These are phyloP conservation scores for Pichia gijzeniarum DNA, from an alignment of 805 yeast genomes.

Conservation along the genomic window DNA sequence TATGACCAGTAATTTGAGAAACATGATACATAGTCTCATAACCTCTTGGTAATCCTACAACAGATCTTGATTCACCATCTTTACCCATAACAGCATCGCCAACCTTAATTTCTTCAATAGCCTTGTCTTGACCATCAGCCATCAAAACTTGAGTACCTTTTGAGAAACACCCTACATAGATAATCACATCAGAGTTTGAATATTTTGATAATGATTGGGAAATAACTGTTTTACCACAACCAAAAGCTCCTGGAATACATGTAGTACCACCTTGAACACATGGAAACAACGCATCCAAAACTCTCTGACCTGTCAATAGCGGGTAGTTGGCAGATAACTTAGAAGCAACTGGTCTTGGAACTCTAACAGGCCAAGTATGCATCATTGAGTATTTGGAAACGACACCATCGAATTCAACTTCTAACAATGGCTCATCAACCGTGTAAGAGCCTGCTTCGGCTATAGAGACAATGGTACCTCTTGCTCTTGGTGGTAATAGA, in stretches of 20 bases:
- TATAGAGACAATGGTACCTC: slow-evolving; percentile 90
- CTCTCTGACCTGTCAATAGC: slow-evolving; percentile 97
- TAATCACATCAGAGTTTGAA: slow-evolving; percentile 94
- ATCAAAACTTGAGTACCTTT: slow-evolving; percentile 30
- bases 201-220: slow-evolving; percentile 75
- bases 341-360: slow-evolving; percentile 97
- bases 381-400: slow-evolving; percentile 80
- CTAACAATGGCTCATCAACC: slow-evolving; percentile 83
- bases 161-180: slow-evolving; percentile 75
- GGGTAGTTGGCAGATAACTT: slow-evolving; percentile 92
- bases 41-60: slow-evolving; percentile 38
- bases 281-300: slow-evolving; percentile 94
- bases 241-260: slow-evolving; percentile 99
- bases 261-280: slow-evolving; percentile 99
- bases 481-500: slow-evolving; percentile 94
- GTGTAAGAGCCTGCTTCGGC: slow-evolving; percentile 89
- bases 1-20: slow-evolving; percentile 5
- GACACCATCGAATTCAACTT: slow-evolving; percentile 91
- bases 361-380: slow-evolving; percentile 99
- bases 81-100: slow-evolving; percentile 13
- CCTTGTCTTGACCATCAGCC: slow-evolving; percentile 33
- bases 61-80: slow-evolving; percentile 27
- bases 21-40: slow-evolving; percentile 37
- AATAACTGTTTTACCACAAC: slow-evolving; percentile 73
- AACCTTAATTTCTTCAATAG: slow-evolving; percentile 2